These are phyloP conservation scores for Rhizophora mangle DNA, from an alignment of 345 rosid species.

Conservation along the genomic window DNA sequence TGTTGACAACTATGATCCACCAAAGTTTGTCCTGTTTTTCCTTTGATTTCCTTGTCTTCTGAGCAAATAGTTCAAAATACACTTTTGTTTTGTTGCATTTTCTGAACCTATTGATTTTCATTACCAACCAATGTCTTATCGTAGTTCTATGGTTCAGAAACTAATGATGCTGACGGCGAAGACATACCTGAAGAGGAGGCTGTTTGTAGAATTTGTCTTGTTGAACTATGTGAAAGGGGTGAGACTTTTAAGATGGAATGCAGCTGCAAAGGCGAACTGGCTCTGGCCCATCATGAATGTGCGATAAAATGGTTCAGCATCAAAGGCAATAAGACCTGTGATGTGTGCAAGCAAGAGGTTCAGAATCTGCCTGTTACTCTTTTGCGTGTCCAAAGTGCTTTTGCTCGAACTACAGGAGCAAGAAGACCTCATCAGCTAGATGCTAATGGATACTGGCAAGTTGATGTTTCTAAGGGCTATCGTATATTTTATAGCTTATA, in stretches of 20 bases:
- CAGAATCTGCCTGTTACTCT: slow-evolving; percentile 84
- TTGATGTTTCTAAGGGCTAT: not conserved
- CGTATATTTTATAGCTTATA: not conserved
- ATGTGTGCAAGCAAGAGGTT: slow-evolving; percentile 88
- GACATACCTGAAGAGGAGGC: slow-evolving; percentile 96
- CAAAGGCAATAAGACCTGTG: slow-evolving; percentile 90
- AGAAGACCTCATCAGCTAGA: slow-evolving; percentile 30
- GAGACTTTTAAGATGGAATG: slow-evolving; percentile 97
- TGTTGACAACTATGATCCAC: no score
- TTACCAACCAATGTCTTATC: slow-evolving; percentile 12
- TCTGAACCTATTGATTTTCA: not conserved
- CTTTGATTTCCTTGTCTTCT: not conserved
- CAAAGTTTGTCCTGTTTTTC: not conserved
- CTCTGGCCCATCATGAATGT: slow-evolving; percentile 89
- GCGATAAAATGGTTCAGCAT: slow-evolving; percentile 94
- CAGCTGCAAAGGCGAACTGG: slow-evolving; percentile 98
- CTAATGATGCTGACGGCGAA: slow-evolving; percentile 58
- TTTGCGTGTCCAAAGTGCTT: slow-evolving; percentile 61
- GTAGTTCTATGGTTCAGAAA: slow-evolving; percentile 40
- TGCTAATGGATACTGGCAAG: slow-evolving; percentile 49
- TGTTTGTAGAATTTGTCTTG: slow-evolving; percentile 86
- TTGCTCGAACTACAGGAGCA: slow-evolving; percentile 31
- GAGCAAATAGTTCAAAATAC: not conserved
- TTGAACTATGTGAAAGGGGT: slow-evolving; percentile 89
- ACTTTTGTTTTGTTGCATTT: not conserved